phyloP scores from a whole-genome alignment of 2,329 filamentous ascomycete genomes.

The Taxawa tesnikishii region DNA sequence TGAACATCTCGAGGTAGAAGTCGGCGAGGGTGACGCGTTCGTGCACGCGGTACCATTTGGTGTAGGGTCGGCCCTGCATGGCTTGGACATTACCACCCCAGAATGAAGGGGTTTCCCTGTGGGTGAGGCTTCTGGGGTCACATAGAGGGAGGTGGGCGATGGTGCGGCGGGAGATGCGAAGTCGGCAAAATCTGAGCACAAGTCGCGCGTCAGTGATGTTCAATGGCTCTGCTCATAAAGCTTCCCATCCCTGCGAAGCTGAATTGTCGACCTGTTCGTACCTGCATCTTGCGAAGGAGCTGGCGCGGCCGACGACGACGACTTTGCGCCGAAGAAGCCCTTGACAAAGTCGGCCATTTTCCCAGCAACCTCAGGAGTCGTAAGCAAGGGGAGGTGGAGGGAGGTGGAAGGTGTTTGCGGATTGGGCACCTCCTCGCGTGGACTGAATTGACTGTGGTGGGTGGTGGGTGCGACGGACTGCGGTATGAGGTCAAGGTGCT shows the following conservation, averaged over 20 bases:
- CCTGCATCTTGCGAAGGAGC: slow-evolving; percentile 48
- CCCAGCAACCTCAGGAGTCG: too few species aligned
- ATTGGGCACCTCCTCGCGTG: too few species aligned
- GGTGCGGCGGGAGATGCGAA: slow-evolving; percentile 70
- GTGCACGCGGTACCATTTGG: slow-evolving; percentile 94
- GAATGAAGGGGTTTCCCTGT: slow-evolving; percentile 20
- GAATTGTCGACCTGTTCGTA: slow-evolving; percentile 28
- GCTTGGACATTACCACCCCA: too few species aligned
- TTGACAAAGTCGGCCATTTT: slow-evolving; percentile 49
- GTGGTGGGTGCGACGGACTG: neutral
- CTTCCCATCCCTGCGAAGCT: slow-evolving; percentile 7
- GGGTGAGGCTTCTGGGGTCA: slow-evolving; percentile 23
- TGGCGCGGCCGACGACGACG: slow-evolving; percentile 37
- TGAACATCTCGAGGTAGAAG: slow-evolving; percentile 77
- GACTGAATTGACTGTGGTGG: too few species aligned
- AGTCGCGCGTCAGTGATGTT: too few species aligned
- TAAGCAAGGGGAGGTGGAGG: too few species aligned
- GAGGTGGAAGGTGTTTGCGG: too few species aligned
- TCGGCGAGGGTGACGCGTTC: slow-evolving; percentile 75
- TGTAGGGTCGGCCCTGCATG: slow-evolving; percentile 60
- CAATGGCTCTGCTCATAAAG: too few species aligned
- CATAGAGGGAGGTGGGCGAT: slow-evolving; percentile 34
- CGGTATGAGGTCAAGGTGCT: slow-evolving; percentile 2
- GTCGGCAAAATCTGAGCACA: slow-evolving; percentile 90
- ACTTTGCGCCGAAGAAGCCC: slow-evolving; percentile 56